Base-by-base conservation (phyloP, 176 grass and related monocot genomes). In the Eremochloa ophiuroides region DNA sequence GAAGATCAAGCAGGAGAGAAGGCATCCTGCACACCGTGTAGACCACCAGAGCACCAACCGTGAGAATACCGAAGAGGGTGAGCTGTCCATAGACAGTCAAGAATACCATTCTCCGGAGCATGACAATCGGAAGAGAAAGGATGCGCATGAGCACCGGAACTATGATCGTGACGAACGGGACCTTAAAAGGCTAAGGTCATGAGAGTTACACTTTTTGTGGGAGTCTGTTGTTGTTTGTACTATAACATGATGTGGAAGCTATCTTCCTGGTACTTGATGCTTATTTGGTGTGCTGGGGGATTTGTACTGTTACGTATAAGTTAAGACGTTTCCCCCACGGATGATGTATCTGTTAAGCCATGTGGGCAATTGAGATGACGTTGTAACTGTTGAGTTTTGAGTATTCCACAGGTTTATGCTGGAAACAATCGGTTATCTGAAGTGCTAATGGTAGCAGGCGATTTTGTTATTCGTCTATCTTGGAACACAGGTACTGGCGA, bases 11-110 rank as follows among this genome's bases (percentile, higher is more conserved):
- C 84, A 87, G 5, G 84, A 70, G 39, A 78, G 73, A 72, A 85
- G 42, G 68, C 85, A 80, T 20, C 34, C 85, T 28, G 71, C 51
- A 12, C 71, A 74, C 59, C 55, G 76, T 20, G 77, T 80, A 42
- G 87, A 88, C 62, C 58, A 67, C 26, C 79, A 83, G 50, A 87
- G 82, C 5, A 31, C 55, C 10, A 17, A 47, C 61, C 39, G 31
- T 53, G 81, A 87, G 31, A 85, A 85, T 34, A 50, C 87, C 0
- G 87, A 94, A 66, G 94, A 94, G 41, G 91, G 94, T 3, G 94
- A 88, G 60, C 59, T 93, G 80, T 89, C 88, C 43, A 76, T 93
- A 23, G 89, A 89, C 62, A 88, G 84, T 48, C 78, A 75, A 17
- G 89, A 91, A 63, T 18, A 66, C 31, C 73, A 30, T 67, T 91